Percentiles rank a stretch among this genome's conserved stretches.
Conservation (phyloP, 148 eudicot genomes). For the Rhododendron griersonianum region DNA sequence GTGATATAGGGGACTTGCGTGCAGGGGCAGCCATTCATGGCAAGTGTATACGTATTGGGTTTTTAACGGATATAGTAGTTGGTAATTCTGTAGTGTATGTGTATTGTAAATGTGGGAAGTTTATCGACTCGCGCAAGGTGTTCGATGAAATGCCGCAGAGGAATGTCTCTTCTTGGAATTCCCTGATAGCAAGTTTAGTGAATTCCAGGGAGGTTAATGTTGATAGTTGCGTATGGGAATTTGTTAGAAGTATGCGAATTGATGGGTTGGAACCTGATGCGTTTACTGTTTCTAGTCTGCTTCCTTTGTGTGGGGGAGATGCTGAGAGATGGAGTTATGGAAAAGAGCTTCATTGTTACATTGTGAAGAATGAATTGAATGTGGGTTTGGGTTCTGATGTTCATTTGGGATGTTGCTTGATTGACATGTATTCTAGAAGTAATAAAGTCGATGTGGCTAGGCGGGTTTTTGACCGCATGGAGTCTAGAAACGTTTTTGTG, state of each 20-base stretch:
- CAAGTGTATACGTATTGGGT: slow-evolving; percentile 17
- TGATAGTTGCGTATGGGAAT: slow-evolving; percentile 10
- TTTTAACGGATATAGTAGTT: slow-evolving; percentile 20
- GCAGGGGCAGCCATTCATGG: slow-evolving; percentile 20
- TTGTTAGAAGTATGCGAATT: slow-evolving; percentile 22
- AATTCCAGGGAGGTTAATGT: neutral
- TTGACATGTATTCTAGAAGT: slow-evolving; percentile 45
- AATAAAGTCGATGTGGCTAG: slow-evolving; percentile 25
- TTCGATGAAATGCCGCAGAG: slow-evolving; percentile 45
- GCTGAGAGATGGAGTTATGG: slow-evolving; percentile 17
- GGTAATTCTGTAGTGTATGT: slow-evolving; percentile 27
- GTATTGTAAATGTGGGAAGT: slow-evolving; percentile 29
- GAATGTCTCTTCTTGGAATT: slow-evolving; percentile 39
- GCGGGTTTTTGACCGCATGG: slow-evolving; percentile 28
- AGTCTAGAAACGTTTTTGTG: slow-evolving; percentile 26
- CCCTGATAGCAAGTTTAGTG: slow-evolving; percentile 17
- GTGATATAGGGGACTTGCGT: slow-evolving; percentile 14
- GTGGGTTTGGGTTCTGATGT: slow-evolving; percentile 21
- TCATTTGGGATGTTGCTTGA: slow-evolving; percentile 39
- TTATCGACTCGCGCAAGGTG: slow-evolving; percentile 21
- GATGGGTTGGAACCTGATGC: slow-evolving; percentile 31
- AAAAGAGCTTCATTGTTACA: slow-evolving; percentile 35
- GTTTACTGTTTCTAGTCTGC: slow-evolving; percentile 33
- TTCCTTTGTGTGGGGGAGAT: slow-evolving; percentile 29
- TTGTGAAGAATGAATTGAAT: slow-evolving; percentile 24